Evolutionary conservation across 108 stramenopile species (phyloP), one percentile per base, ranked within the genome.

Genomic region (Fragilariopsis cylindrus): DNA sequence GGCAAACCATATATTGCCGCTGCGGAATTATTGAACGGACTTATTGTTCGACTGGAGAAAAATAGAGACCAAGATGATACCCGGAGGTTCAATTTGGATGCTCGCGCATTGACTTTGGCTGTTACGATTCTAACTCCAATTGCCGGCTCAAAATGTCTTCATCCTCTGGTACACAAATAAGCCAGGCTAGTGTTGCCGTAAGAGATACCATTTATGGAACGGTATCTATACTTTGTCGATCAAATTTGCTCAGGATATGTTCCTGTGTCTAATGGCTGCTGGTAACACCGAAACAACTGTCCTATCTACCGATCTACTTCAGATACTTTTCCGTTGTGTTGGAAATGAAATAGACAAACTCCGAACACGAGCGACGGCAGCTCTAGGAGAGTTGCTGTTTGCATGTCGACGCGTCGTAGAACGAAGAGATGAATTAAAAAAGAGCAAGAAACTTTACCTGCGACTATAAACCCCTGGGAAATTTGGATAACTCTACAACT

Each of bases 191-290:
- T 63, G 72, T 70, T 5, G 79, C 91, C 46, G 85, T 89, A 18
- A 79, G 90, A 4, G 93, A 94, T 71, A 70, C 85, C 52, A 82
- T 88, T 18, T 94, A 94, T 68, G 88, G 88, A 7, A 76, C 85
- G 7, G 71, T 94, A 18, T 88, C 85, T 55, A 63, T 87, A 1
- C 71, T 94, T 43, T 85, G 83, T 9, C 76, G 93, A 54, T 88
- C 89, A 1, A 47, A 11, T 21, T 56, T 7, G 78, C 67, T 11
- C 5, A n/a, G 80, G 85, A 49, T 48, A 65, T 53, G 43, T 67
- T 55, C 73, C 69, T 49, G 42, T 48, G 71, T 60, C 71, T 55
- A 13, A 6, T 57, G 45, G 67, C 48, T 50, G 49, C 56, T 41
- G 57, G 72, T 21, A 19, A 57, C 40, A 47, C 49, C 4, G 49